Conservation (phyloP, 345 rosid genomes). For the Aquilaria sinensis region DNA sequence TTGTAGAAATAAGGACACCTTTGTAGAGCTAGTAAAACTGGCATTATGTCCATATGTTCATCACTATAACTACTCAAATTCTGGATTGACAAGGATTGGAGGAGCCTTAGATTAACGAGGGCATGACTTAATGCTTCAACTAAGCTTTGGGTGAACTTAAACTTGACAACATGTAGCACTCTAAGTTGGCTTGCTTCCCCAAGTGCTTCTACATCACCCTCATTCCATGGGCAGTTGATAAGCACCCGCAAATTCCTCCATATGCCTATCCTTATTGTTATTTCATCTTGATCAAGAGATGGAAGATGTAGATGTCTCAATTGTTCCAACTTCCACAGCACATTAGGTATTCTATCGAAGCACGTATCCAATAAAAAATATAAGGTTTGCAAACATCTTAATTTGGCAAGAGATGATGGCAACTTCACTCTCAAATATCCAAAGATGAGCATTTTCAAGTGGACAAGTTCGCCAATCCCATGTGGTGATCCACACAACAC, state of each 20-base stretch:
- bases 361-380: conserved; percentile 4
- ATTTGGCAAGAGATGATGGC: conserved; percentile 23
- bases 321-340: conserved; percentile 4
- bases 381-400: conserved; percentile 21
- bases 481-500: conserved; percentile 6
- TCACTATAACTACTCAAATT: no score
- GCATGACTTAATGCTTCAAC: neutral
- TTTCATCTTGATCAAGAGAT: accelerated
- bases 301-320: conserved; percentile 12
- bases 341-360: neutral
- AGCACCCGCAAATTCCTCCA: conserved; percentile 2
- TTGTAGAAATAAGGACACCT: neutral
- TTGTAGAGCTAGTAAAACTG: neutral
- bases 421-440: conserved; percentile 1
- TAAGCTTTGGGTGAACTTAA: no score
- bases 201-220: neutral
- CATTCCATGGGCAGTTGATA: neutral
- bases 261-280: neutral
- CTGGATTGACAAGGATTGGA: no score
- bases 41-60: no score
- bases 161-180: neutral
- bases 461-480: conserved; percentile 28
- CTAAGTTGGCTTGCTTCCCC: neutral
- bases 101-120: no score
- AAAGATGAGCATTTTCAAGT: conserved; percentile 22